Evolutionary conservation across 129 eudicot species (phyloP).

Genomic region (Escallonia herrerae): DNA sequence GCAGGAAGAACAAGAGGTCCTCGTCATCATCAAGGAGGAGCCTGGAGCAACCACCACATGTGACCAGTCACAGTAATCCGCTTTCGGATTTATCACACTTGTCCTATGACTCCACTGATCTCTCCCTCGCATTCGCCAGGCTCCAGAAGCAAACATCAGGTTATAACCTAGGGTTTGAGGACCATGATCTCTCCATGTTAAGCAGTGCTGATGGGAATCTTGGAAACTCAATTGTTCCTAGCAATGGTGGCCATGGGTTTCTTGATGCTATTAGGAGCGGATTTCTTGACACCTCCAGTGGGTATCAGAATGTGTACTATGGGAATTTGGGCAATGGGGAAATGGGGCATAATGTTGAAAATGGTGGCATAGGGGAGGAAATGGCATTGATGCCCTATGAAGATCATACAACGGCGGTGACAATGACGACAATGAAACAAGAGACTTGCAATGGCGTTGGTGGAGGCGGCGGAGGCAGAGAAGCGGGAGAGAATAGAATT

Average conservation of each 20-base stretch:
- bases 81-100: conserved; percentile 25
- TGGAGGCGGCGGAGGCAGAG: conserved; percentile 13
- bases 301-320: conserved; percentile 31
- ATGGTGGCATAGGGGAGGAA: conserved; percentile 25
- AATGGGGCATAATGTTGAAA: conserved; percentile 26
- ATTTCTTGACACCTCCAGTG: conserved; percentile 28
- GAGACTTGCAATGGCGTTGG: conserved; percentile 25
- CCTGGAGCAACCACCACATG: conserved; percentile 31
- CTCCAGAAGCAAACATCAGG: conserved; percentile 48
- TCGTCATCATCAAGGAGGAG: conserved; percentile 34
- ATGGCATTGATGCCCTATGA: conserved; percentile 21
- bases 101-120: conserved; percentile 56
- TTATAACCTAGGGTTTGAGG: conserved; percentile 39
- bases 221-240: neutral
- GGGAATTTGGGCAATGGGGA: conserved; percentile 31
- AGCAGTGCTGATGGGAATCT: neutral
- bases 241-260: conserved; percentile 25
- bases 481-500: conserved; percentile 35
- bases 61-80: conserved; percentile 23
- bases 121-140: conserved; percentile 66
- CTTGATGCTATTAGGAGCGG: conserved; percentile 51
- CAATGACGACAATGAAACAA: conserved; percentile 56
- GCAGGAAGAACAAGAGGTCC: conserved; percentile 52
- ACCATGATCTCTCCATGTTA: conserved; percentile 21
- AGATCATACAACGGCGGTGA: conserved; percentile 39